Evolutionary conservation across 2,329 filamentous ascomycete species (phyloP), one percentile per base, ranked within the genome.

Genomic region (Zasmidium citrigriseum): DNA sequence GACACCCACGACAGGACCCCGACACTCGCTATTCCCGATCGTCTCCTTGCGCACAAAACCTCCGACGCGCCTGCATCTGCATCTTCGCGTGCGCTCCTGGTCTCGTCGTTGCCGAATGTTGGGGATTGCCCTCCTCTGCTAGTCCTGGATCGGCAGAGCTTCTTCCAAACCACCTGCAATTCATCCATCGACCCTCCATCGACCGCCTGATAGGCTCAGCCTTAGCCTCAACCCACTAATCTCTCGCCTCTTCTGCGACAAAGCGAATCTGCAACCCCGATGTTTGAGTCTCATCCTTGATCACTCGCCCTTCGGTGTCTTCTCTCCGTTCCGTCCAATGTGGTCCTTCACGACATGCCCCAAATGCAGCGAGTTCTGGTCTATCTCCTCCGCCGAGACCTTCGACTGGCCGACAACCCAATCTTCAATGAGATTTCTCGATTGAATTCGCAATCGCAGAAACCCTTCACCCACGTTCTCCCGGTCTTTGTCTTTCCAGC

Each of bases 401-500:
- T 92, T 20, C 87, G 90, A 60, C 78, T 89, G 23, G 80, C 83
- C 24, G 90, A 93, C 73, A 93, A 93, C 68, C 89, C 89, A 0
- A 80, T 92, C 45, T 81, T 93, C 20, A 80, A 90, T 68, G 78
- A 81, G 58, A 73, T 82, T 5, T 74, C 77, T 23, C 71, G 72
- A n/a, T 62, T 81, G 75, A 67, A 77, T 83, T 51, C 76, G 76
- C 58, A 84, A 76, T 63, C 73, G 20, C 65, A 78, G 62, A 68
- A 69, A 27, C 73, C 76, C 59, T 71, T 73, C 74, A 89, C 87
- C 1, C 88, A 93, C 69, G 71, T 93, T 1, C 77, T 93, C 1
- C 90, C 90, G 7, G 74, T 91, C 44, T 90, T 87, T 68, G 77
- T 91, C 20, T 86, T 92, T 52, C 80, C 85, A 0, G 83, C 88